Evolutionary conservation across 352 stramenopile species (phyloP), one percentile per base, ranked within the genome.

Genomic region (Hyaloperonospora arabidopsidis): DNA sequence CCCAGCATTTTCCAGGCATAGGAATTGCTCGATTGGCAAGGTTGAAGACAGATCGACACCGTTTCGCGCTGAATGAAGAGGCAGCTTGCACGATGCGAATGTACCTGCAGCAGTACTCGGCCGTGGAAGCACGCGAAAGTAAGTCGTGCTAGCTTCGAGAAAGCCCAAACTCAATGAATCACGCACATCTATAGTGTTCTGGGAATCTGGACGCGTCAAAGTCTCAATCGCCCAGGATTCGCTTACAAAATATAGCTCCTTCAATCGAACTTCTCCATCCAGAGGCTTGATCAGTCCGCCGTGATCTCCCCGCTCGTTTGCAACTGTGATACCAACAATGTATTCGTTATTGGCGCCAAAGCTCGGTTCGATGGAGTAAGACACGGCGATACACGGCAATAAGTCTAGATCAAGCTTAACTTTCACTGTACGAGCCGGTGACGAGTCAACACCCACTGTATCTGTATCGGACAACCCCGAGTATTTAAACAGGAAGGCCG

Each of bases 401-500:
- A 87, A 55, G 18, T 77, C 76, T 19, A 91, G 32, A 10, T 79
- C 73, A n/a, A 90, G 46, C 18, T 74, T 81, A 34, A 86, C 52
- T 38, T 79, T 74, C 17, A 90, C 74, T 1, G 22, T 84, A 67
- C 57, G 63, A 29, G 45, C 65, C 12, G 55, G 56, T 15, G 44
- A 39, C 5, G 57, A 36, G 15, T 38, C 61, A 44, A 14, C 21
- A 59, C 46, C 7, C 50, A 34, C 18, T 55, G 62, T 17, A 59
- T 52, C 55, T 36, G 70, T 56, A 19, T 44, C 58, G 28, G 63
- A 48, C 15, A 60, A 49, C 17, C 62, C 40, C 29, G 65, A 74
- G 59, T 94, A 94, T 38, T 76, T 76, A 54, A 94, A 91, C 10
- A 91, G 32, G 25, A 94, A 54, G 8, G 74, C 72, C 6, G 72